Evolutionary conservation across 768 basidiomycete genomes (phyloP), one percentile per base, ranked within the genome.

Genomic region (Xerocomus spinulosus): DNA sequence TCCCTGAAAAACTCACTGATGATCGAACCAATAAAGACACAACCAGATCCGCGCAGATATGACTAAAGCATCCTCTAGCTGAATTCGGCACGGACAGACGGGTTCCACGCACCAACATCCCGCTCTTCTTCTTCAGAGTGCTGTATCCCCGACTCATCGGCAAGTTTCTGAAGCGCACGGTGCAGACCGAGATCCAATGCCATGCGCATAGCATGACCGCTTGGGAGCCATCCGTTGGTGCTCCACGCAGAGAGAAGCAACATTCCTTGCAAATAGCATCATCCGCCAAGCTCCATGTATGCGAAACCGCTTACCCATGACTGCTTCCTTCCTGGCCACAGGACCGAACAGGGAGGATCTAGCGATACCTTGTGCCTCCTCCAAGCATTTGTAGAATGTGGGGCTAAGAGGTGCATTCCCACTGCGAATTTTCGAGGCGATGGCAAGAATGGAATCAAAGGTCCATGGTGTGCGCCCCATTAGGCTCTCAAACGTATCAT

Each of bases 131-230:
- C 90, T 48, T 88, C 79, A 25, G 82, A 73, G 20, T 83, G 74
- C 50, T 79, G 76, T 63, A 83, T 86, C 42, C 68, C 66, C 36
- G 66, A 75, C 28, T 80, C 80, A 43, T 94, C 89, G 2, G 86
- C 88, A 9, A 97, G 77, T 64, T 92, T 95, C 62, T 95, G 92
- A 36, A 96, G 68, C 9, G 94, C 94, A 36, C 89, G 84, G 64
- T 97, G 92, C 18, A 97, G 75, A 26, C 93, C 92, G 44, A 97
- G 83, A 63, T 96, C 93, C 44, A 95, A 72, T 18, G 91, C 92
- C 91, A 95, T 95, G 44, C 94, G 82, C 82, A 96, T 85, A 6
- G 94, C 94, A 61, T 97, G 94, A 3, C 94, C 94, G 57, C 88
- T 87, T 9, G 93, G 92, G 38, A 97, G 76, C 91, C 92, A 97